Percentiles rank a stretch among this genome's conserved stretches.
Evolutionary conservation across 164 flowering plant species (phyloP).

Genomic region (Kalanchoe fedtschenkoi): DNA sequence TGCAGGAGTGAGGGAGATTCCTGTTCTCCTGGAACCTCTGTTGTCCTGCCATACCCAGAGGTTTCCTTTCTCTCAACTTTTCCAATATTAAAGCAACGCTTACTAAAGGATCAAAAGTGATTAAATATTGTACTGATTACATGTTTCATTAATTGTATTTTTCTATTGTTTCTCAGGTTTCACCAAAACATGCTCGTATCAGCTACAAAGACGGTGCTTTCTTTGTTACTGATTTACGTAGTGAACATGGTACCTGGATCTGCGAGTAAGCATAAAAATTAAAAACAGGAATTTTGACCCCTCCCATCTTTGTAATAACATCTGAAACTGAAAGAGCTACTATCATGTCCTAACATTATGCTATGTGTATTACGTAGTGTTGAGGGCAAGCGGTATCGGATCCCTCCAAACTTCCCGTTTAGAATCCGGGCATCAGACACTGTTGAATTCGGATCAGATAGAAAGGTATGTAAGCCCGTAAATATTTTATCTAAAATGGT

Average conservation of each 20-base stretch:
- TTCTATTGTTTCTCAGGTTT: conserved; percentile 3
- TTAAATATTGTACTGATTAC: too few relatives aligned
- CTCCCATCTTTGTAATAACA: background rate
- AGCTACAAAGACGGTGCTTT: conserved; percentile 10
- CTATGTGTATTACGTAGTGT: background rate
- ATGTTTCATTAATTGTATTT: background rate
- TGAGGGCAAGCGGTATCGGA: conserved; percentile 4
- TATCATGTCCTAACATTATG: too few relatives aligned
- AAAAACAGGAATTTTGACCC: background rate
- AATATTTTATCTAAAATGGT: background rate
- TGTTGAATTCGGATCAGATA: background rate
- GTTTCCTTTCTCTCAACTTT: conserved; percentile 17
- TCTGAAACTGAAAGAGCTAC: background rate
- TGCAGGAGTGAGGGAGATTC: conserved; percentile 44
- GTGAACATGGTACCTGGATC: conserved; percentile 7
- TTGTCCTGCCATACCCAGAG: conserved; percentile 51
- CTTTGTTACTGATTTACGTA: conserved; percentile 8
- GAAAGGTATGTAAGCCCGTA: background rate
- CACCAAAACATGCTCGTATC: conserved; percentile 7
- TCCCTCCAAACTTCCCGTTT: conserved; percentile 4
- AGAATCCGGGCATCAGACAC: conserved; percentile 5
- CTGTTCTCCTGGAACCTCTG: conserved; percentile 33
- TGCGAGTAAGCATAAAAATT: conserved; percentile 2
- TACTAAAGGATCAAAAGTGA: too few relatives aligned
- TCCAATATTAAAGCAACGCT: background rate